Evolutionary conservation across 2,329 filamentous ascomycete species (phyloP).

Genomic region (Botrytis fragariae): DNA sequence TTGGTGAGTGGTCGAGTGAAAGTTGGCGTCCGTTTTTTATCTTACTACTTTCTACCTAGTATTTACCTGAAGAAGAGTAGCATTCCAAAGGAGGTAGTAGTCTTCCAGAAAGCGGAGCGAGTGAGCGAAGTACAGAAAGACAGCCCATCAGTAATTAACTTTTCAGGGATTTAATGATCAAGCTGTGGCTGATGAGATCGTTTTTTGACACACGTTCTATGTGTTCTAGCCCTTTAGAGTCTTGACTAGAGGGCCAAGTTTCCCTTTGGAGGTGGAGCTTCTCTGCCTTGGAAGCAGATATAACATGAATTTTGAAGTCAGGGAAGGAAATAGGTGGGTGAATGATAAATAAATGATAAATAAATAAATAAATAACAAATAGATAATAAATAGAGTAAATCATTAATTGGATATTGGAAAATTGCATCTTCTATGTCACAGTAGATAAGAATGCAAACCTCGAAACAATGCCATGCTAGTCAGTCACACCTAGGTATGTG

Average conservation of each 20-base stretch:
- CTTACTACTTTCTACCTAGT: not conserved
- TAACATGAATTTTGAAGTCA: not conserved
- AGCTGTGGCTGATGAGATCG: constrained; percentile 15
- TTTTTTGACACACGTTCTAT: not conserved
- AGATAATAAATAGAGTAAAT: not conserved
- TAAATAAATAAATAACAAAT: not conserved
- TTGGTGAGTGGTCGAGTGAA: constrained; percentile 1
- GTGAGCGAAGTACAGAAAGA: not conserved
- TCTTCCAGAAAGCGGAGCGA: not conserved
- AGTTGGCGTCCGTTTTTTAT: not conserved
- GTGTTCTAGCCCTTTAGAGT: not conserved
- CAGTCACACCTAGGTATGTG: no score
- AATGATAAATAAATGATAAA: no score
- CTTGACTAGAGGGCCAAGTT: not conserved
- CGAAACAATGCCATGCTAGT: not conserved
- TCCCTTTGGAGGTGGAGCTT: not conserved
- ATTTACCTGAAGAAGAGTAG: not conserved
- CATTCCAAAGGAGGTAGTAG: not conserved
- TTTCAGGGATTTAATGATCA: not conserved
- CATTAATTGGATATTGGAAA: not conserved
- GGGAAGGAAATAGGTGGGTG: not conserved
- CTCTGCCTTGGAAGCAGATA: not conserved
- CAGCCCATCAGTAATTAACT: not conserved
- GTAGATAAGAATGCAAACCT: not conserved
- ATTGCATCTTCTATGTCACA: not conserved